Base-by-base conservation (phyloP, 371 early-diverging fungal species). In the Mucor plumbeus region DNA sequence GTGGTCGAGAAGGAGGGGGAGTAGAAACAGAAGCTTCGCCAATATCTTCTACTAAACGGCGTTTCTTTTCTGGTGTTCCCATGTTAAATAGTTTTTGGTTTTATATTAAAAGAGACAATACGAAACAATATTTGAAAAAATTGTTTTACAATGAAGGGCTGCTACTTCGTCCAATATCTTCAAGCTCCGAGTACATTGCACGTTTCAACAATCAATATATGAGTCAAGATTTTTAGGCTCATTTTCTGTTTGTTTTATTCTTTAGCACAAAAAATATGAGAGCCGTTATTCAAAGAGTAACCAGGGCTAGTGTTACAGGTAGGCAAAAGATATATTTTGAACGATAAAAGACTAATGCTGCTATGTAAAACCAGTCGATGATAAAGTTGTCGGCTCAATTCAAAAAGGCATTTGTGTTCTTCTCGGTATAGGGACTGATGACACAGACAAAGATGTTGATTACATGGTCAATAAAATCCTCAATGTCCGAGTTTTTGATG, bases 361-460 rank as follows among this genome's bases (percentile, higher is more conserved):
- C 3, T 1, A 15, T 39, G 15, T 39, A 3, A 39, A n/a, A 26
- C 17, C 44, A 81, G 94, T 94, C 33, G 86, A 89, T 60, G 82
- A 84, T 17, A 68, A 79, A 19, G 81, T 90, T 13, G 88, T 95
- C 19, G 83, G 92, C 6, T 80, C 85, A 41, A 94, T 95, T 59
- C 84, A 84, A 41, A 80, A 84, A 47, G 95, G 95, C 3, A 63
- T 95, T 9, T 92, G 92, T 61, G 86, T 94, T 5, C 77, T 95
- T 14, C 77, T 94, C 7, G 94, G 94, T 4, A 87, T 95, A 59
- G 85, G 84, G 38, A 73, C 80, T 13, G 87, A 90, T 56, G 95
- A 95, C 66, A 90, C 88, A 0, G 72, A 78, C 7, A 87, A 90
- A 19, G 95, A 94, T 71, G 68, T 93, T 50, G 92, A 92, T 33